Evolutionary conservation across 495 filamentous ascomycete species (phyloP).

Genomic region (Staphylotrichum tortipilum): DNA sequence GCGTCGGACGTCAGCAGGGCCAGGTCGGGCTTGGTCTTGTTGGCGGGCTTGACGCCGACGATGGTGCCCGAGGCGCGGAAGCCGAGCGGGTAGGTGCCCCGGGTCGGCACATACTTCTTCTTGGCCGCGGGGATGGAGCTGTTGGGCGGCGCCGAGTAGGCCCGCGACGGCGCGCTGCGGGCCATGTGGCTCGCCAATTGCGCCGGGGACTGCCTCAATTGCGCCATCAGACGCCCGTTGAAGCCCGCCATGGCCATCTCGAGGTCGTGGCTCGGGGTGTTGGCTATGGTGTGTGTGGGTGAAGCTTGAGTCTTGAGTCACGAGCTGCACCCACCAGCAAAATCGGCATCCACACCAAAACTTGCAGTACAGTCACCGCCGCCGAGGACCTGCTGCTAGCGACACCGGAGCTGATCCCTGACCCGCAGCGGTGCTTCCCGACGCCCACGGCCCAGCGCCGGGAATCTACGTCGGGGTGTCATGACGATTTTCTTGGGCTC

Average conservation of each 20-base stretch:
- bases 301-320: no score
- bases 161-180: constrained; percentile 12
- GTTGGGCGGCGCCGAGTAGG: constrained; percentile 54
- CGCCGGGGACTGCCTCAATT: constrained; percentile 22
- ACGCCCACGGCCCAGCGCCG: neutral
- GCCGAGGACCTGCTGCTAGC: constrained; percentile 7
- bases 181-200: constrained; percentile 19
- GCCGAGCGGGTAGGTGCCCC: constrained; percentile 79
- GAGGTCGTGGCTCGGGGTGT: neutral
- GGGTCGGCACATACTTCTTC: constrained; percentile 80
- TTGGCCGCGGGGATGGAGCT: constrained; percentile 61
- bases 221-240: constrained; percentile 15
- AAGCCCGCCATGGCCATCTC: constrained; percentile 19
- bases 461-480: no score
- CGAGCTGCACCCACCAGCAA: neutral
- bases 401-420: constrained; percentile 18
- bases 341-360: no score
- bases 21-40: constrained; percentile 81
- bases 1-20: constrained; percentile 79
- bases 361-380: constrained; percentile 8
- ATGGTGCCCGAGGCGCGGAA: constrained; percentile 82
- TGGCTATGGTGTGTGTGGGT: neutral
- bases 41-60: constrained; percentile 87
- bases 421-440: no score
- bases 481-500: no score